Evolutionary conservation across 2,329 filamentous ascomycete genomes (phyloP).

Genomic region (Fusarium sp.): DNA sequence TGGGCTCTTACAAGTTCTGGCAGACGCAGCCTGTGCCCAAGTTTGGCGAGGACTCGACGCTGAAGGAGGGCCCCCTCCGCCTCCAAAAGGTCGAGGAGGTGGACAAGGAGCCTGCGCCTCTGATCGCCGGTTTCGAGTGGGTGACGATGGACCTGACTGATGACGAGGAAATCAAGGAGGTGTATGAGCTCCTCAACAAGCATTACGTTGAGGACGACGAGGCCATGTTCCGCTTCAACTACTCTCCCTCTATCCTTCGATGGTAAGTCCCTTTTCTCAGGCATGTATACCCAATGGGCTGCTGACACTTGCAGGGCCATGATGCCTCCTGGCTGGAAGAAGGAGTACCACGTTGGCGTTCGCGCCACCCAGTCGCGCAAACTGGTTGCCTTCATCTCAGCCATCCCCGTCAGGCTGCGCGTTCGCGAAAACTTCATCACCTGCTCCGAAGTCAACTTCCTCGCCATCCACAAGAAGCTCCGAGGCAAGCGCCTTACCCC

Average conservation of each 20-base stretch:
- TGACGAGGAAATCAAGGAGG: constrained; percentile 81
- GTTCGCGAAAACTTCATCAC: constrained; percentile 78
- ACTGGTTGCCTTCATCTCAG: constrained; percentile 94
- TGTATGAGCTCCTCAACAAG: constrained; percentile 87
- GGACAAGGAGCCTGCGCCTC: constrained; percentile 74
- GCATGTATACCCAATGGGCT: not conserved
- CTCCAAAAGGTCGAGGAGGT: constrained; percentile 80
- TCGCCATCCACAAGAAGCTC: constrained; percentile 98
- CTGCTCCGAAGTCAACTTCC: constrained; percentile 95
- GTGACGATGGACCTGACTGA: constrained; percentile 85
- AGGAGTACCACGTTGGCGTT: constrained; percentile 94
- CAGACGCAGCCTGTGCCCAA: constrained; percentile 93
- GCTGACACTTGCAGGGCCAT: constrained; percentile 71
- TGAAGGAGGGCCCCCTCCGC: constrained; percentile 84
- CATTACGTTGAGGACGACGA: constrained; percentile 98
- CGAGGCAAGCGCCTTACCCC: constrained; percentile 90
- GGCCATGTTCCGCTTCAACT: constrained; percentile 97
- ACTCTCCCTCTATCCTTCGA: constrained; percentile 85
- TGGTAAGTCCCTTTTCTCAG: constrained; percentile 63
- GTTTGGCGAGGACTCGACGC: constrained; percentile 68
- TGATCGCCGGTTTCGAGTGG: constrained; percentile 92
- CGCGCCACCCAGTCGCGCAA: constrained; percentile 82
- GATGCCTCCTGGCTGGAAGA: constrained; percentile 92
- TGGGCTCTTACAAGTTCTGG: constrained; percentile 99
- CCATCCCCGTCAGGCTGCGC: constrained; percentile 82